Evolutionary conservation across 192 early-diverging fungal species (phyloP).

Genomic region (Backusella westeae): DNA sequence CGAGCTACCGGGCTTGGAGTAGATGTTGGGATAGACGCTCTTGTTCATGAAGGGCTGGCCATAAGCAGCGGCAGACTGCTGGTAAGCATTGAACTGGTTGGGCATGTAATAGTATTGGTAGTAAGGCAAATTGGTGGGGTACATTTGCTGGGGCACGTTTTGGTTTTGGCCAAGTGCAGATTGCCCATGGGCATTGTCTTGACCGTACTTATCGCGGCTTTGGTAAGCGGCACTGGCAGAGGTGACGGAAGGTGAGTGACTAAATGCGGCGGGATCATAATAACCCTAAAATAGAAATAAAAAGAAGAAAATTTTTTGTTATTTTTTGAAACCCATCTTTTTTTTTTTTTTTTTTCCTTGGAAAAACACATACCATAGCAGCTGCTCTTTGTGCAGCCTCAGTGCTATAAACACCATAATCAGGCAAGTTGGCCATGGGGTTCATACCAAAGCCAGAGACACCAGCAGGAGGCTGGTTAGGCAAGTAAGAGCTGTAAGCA

Average conservation of each 20-base stretch:
- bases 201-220: slow-evolving; percentile 44
- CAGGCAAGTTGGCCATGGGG: slow-evolving; percentile 48
- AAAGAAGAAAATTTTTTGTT: neutral
- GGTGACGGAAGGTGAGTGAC: slow-evolving; percentile 57
- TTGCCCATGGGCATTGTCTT: slow-evolving; percentile 39
- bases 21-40: slow-evolving; percentile 81
- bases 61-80: slow-evolving; percentile 74
- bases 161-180: slow-evolving; percentile 31
- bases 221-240: slow-evolving; percentile 47
- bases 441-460: slow-evolving; percentile 54
- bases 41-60: slow-evolving; percentile 84
- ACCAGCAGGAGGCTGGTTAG: slow-evolving; percentile 43
- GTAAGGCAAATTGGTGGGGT: slow-evolving; percentile 67
- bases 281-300: slow-evolving; percentile 24
- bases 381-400: slow-evolving; percentile 58
- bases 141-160: slow-evolving; percentile 44
- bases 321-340: neutral
- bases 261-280: slow-evolving; percentile 53
- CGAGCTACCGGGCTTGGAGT: slow-evolving; percentile 43
- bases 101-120: slow-evolving; percentile 80
- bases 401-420: slow-evolving; percentile 58
- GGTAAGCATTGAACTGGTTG: slow-evolving; percentile 79
- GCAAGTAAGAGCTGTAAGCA: slow-evolving; percentile 49
- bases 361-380: slow-evolving; percentile 12
- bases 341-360: neutral